A percentile compares a stretch with the other conserved stretches of the same genome.
Evolutionary conservation across 345 rosid genomes (phyloP).

Genomic region (Cardiospermum halicacabum): DNA sequence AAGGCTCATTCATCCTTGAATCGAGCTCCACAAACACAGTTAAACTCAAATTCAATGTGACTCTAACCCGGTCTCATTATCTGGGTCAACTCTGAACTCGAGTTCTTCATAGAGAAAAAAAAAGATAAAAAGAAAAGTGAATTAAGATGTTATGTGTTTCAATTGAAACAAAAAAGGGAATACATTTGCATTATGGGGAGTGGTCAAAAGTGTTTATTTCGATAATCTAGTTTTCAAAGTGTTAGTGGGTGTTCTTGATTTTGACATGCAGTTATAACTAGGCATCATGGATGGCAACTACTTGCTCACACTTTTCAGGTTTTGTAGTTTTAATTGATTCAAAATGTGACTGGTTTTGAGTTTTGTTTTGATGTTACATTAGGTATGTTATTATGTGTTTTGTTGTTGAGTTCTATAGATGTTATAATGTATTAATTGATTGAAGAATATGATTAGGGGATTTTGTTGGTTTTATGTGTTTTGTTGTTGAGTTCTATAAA

Average conservation of each 20-base stretch:
- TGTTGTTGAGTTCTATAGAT: not conserved
- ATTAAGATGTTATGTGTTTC: not conserved
- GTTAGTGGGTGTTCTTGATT: constrained; percentile 16
- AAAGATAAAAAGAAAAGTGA: not conserved
- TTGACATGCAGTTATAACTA: constrained; percentile 43
- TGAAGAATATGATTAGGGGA: too few species aligned
- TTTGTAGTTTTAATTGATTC: not conserved
- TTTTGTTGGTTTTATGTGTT: too few species aligned
- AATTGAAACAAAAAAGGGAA: not conserved
- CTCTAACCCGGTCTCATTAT: constrained; percentile 4
- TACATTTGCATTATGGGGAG: constrained; percentile 19
- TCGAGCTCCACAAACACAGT: constrained; percentile 18
- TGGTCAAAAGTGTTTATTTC: not conserved
- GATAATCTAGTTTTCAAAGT: not conserved
- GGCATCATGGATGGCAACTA: constrained; percentile 98
- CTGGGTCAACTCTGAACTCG: constrained; percentile 23
- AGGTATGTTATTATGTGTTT: not conserved
- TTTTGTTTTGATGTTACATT: not conserved
- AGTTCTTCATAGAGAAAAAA: not conserved
- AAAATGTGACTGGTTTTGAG: constrained; percentile 7
- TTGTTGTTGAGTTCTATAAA: not conserved
- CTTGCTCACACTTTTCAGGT: constrained; percentile 93
- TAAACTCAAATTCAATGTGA: constrained; percentile 18
- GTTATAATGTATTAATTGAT: too few species aligned
- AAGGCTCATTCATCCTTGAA: constrained; percentile 26